phyloP scores from a whole-genome alignment of 371 early-diverging fungal genomes.

The Mucor velutinosus region DNA sequence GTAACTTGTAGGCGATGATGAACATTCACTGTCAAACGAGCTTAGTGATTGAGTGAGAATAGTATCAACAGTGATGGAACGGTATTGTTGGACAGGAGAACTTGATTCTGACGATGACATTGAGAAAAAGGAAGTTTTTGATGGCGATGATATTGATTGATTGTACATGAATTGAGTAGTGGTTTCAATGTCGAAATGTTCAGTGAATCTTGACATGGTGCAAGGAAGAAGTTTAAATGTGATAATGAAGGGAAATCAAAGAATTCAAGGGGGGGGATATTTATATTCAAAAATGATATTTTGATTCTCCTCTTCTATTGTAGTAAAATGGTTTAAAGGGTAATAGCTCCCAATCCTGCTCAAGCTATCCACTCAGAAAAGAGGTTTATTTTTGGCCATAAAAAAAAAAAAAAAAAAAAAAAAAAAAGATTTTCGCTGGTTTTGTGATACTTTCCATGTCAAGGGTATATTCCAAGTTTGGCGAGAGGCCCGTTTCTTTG shows the following conservation, averaged over 20 bases:
- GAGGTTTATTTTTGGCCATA: not conserved
- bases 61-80: not conserved
- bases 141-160: slow-evolving; percentile 15
- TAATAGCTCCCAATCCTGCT: not conserved
- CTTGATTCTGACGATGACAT: slow-evolving; percentile 15
- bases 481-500: not conserved
- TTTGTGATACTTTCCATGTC: slow-evolving; percentile 2
- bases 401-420: not conserved
- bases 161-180: slow-evolving; percentile 12
- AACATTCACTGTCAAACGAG: slow-evolving; percentile 3
- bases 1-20: slow-evolving; percentile 4
- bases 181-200: slow-evolving; percentile 24
- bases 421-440: not conserved
- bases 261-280: not conserved
- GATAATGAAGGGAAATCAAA: not conserved
- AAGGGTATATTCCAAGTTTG: not conserved
- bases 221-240: not conserved
- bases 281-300: not conserved
- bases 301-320: not conserved
- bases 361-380: not conserved
- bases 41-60: slow-evolving; percentile 6
- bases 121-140: slow-evolving; percentile 20
- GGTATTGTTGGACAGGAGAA: not conserved
- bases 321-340: not conserved
- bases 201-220: slow-evolving; percentile 28